Conservation (phyloP, 2,329 filamentous ascomycete genomes). For the Pseudogymnoascus sp. region DNA sequence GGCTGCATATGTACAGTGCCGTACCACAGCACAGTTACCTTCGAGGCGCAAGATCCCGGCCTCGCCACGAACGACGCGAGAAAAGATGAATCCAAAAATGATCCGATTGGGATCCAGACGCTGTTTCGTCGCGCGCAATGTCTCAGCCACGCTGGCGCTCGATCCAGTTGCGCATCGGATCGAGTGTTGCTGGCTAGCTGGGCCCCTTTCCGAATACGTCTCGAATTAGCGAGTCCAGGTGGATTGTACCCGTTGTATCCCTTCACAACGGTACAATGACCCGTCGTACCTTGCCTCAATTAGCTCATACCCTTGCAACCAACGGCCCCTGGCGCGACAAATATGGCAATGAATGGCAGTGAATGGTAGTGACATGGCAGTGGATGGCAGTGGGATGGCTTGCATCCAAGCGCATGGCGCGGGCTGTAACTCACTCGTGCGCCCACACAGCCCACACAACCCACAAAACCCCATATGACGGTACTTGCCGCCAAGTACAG, state of each 20-base stretch:
- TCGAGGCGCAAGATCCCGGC: not conserved
- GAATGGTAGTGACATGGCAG: not conserved
- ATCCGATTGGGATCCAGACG: not conserved
- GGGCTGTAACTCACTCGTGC: not conserved
- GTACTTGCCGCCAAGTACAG: not conserved
- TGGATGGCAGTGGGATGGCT: not conserved
- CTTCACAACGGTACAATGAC: not conserved
- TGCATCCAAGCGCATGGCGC: not conserved
- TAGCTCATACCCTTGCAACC: not conserved
- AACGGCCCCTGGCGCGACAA: not conserved
- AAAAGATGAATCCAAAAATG: not conserved
- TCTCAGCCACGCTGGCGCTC: not conserved
- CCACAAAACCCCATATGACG: not conserved
- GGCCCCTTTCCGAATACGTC: slow-evolving; percentile 8
- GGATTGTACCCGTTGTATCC: not conserved
- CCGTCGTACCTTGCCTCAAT: not conserved
- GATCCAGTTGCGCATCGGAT: slow-evolving; percentile 7
- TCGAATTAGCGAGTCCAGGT: slow-evolving; percentile 7
- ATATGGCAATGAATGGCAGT: not conserved
- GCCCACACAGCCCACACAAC: not conserved
- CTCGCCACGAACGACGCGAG: not conserved
- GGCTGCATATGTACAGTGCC: not conserved
- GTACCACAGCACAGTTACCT: not conserved
- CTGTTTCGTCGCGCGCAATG: slow-evolving; percentile 7
- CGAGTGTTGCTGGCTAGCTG: not conserved